Evolutionary conservation across 352 stramenopile species (phyloP), one percentile per base, ranked within the genome.

Genomic region (Blastocystis sp.): DNA sequence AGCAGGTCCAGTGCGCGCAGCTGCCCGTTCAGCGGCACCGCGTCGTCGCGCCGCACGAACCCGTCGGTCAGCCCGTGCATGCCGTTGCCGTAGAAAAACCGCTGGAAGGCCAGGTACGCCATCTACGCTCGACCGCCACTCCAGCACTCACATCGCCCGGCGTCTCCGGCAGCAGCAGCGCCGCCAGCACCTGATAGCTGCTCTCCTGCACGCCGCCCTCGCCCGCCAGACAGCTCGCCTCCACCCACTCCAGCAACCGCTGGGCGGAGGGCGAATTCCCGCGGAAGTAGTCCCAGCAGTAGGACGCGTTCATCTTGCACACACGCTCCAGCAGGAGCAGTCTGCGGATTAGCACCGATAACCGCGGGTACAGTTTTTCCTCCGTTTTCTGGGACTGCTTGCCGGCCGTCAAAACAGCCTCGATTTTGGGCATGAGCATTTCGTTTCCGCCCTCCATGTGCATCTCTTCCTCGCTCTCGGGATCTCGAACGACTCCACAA

Each of bases 121-220:
- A 84, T 28, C 74, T 84, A 52, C 74, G 34, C 21, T 60, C 48
- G 34, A 67, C 2, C 9, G 1, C 7, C 5, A 28, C 14, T n/a
- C 5, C 7, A 23, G 0, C 34, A 2, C 4, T 1, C 43, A 84
- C 74, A 28, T 84, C 56, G 2, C 67, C 28, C 21, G 60, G n/a
- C 23, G 74, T 4, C 23, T 84, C 74, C 11, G 53, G 53, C 17
- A 10, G 14, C 11, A 84, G n/a, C 52, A 84, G 60, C 21, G 40
- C n/a, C 9, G 53, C 14, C 41, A 84, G n/a, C 2, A 38, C 41
- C 38, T 84, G 74, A 67, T 56, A 84, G 3, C 65, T 56, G n/a
- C 74, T 84, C 60, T 84, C 52, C 53, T 84, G 74, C 19, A 67
- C 74, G n/a, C 74, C 74, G n/a, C 66, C 74, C 34, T 52, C 74